Conservation (phyloP, 768 basidiomycete genomes). For the Amanita subjunquillea region DNA sequence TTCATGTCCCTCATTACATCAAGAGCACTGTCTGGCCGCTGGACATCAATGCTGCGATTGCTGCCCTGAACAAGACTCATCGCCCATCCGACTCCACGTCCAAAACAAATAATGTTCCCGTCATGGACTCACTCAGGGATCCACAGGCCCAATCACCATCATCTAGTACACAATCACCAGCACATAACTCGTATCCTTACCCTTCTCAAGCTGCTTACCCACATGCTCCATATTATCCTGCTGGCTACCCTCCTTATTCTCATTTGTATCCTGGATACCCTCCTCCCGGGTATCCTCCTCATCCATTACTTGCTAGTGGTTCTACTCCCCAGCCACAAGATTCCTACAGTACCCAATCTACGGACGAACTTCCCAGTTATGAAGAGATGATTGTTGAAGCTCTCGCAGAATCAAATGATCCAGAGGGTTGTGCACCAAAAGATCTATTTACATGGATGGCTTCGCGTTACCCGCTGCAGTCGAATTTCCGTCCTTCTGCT, state of each 20-base stretch:
- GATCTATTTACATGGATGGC: conserved; percentile 81
- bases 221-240: conserved; percentile 55
- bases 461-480: conserved; percentile 68
- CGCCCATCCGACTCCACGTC: conserved; percentile 13
- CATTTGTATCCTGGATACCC: conserved; percentile 21
- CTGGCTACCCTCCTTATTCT: conserved; percentile 33
- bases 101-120: conserved; percentile 8
- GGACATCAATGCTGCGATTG: conserved; percentile 57
- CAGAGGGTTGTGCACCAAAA: conserved; percentile 77
- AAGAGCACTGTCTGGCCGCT: conserved; percentile 64
- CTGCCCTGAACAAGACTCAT: conserved; percentile 31
- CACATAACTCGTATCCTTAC: conserved; percentile 48
- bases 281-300: conserved; percentile 4
- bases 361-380: conserved; percentile 68
- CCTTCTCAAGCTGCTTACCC: conserved; percentile 46
- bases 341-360: conserved; percentile 8
- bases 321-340: conserved; percentile 12
- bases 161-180: conserved; percentile 9
- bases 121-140: conserved; percentile 18
- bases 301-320: conserved; percentile 8
- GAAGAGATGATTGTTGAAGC: conserved; percentile 91
- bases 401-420: conserved; percentile 50
- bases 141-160: conserved; percentile 6
- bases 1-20: conserved; percentile 55
- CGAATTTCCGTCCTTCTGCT: conserved; percentile 84